Percentiles rank a stretch among this genome's conserved stretches.
phyloP scores from a whole-genome alignment of 2,329 filamentous ascomycete species.

The Phialemonium atrogriseum region DNA sequence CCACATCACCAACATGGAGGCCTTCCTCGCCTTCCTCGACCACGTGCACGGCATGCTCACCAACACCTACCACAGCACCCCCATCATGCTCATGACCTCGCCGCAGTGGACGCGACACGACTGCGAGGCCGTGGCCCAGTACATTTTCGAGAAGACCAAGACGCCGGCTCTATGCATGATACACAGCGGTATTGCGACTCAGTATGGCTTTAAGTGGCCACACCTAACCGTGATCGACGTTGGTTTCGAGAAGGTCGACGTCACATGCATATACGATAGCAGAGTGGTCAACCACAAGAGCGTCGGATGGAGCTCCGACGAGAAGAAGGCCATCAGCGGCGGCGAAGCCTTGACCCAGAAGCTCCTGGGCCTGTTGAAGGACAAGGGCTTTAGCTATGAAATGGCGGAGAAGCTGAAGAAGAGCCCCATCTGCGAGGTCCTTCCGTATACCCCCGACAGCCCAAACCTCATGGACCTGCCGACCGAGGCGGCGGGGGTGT shows the following conservation, averaged over 20 bases:
- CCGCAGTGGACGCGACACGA: slow-evolving; percentile 86
- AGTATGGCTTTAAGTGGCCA: slow-evolving; percentile 69
- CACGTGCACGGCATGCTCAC: slow-evolving; percentile 87
- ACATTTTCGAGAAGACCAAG: slow-evolving; percentile 96
- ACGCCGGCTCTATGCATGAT: slow-evolving; percentile 86
- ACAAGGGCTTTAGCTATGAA: slow-evolving; percentile 51
- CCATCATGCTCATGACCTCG: slow-evolving; percentile 82
- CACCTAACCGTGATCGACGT: slow-evolving; percentile 86
- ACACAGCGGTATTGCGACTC: slow-evolving; percentile 78
- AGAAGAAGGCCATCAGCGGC: slow-evolving; percentile 52
- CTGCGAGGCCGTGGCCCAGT: slow-evolving; percentile 80
- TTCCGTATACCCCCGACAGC: slow-evolving; percentile 43
- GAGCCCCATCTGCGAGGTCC: slow-evolving; percentile 58
- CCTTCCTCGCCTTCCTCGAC: slow-evolving; percentile 87
- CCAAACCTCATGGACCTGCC: slow-evolving; percentile 41
- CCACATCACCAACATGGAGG: slow-evolving; percentile 80
- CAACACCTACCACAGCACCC: slow-evolving; percentile 91
- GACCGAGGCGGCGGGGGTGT: slow-evolving; percentile 21
- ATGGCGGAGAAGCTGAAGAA: slow-evolving; percentile 66
- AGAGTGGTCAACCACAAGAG: slow-evolving; percentile 59
- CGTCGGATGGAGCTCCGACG: slow-evolving; percentile 45
- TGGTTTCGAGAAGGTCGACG: slow-evolving; percentile 83
- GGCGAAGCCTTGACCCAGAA: slow-evolving; percentile 79
- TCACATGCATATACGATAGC: slow-evolving; percentile 84
- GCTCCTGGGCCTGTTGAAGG: slow-evolving; percentile 56